A percentile compares a stretch with the other conserved stretches of the same genome.
These are phyloP conservation scores for Globomyces pollinis-pini DNA, from an alignment of 192 early-diverging fungal species.

Conservation along the genomic window DNA sequence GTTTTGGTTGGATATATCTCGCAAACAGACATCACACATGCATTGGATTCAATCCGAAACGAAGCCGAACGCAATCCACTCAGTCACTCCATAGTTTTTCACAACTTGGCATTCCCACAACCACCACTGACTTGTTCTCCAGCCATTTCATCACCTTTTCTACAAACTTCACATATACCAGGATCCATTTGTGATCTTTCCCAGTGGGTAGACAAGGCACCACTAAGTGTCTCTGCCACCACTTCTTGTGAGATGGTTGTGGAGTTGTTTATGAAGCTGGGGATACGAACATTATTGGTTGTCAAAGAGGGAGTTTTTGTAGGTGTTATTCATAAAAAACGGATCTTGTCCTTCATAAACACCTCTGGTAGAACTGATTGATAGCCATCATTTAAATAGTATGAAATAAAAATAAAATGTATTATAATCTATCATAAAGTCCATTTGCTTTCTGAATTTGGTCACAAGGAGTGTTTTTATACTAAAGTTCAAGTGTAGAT, in stretches of 20 bases:
- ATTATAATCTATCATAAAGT: too few relatives aligned
- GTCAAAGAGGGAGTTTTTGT: slow-evolving; percentile 59
- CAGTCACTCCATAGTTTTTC: slow-evolving; percentile 15
- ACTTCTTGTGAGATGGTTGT: slow-evolving; percentile 79
- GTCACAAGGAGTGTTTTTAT: too few relatives aligned
- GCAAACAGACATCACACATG: slow-evolving; percentile 67
- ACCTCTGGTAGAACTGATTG: too few relatives aligned
- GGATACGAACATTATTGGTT: slow-evolving; percentile 74
- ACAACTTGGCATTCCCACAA: not conserved
- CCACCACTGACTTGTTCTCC: not conserved
- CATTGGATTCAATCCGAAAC: slow-evolving; percentile 19
- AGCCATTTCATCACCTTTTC: not conserved
- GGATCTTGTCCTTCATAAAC: slow-evolving; percentile 36
- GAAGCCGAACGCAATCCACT: not conserved
- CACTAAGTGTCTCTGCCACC: slow-evolving; percentile 62
- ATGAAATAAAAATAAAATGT: too few relatives aligned
- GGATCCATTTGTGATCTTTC: slow-evolving; percentile 24
- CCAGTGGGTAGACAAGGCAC: slow-evolving; percentile 56
- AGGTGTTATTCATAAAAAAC: slow-evolving; percentile 83
- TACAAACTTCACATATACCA: not conserved
- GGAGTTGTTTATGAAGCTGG: slow-evolving; percentile 77
- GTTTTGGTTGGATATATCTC: slow-evolving; percentile 75
- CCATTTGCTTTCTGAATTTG: too few relatives aligned
- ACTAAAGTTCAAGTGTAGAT: too few relatives aligned
- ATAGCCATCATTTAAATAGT: too few relatives aligned